Conservation (phyloP, 306 rosid species). For the Vigna radiata region DNA sequence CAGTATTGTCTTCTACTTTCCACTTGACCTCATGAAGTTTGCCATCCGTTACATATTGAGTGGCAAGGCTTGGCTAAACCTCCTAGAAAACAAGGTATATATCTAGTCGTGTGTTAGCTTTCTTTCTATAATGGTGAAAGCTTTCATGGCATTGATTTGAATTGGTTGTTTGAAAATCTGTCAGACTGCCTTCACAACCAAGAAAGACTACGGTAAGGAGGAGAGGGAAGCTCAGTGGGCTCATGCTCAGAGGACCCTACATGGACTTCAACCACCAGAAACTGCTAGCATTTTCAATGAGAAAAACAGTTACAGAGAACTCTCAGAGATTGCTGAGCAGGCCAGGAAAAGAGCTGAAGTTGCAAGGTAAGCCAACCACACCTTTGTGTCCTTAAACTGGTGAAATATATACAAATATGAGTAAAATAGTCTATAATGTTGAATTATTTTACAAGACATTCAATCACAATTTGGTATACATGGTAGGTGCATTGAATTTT, state of each 20-base stretch:
- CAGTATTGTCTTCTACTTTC: conserved; percentile 85
- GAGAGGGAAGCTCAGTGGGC: conserved; percentile 99
- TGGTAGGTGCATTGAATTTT: not conserved
- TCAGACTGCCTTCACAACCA: conserved; percentile 98
- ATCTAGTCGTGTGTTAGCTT: not conserved
- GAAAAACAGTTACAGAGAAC: conserved; percentile 90
- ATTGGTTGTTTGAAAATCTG: conserved; percentile 34
- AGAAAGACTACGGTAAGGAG: conserved; percentile 94
- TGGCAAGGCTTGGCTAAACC: conserved; percentile 95
- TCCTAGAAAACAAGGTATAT: conserved; percentile 90
- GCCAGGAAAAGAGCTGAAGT: conserved; percentile 98
- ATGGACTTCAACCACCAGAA: conserved; percentile 96
- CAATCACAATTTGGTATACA: not conserved
- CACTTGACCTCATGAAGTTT: conserved; percentile 81
- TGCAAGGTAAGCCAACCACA: conserved; percentile 71
- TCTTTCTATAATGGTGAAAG: conserved; percentile 12
- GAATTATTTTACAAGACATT: not conserved
- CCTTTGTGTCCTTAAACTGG: not conserved
- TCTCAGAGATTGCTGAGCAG: conserved; percentile 97
- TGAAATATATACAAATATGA: not conserved
- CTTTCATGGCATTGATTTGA: conserved; percentile 26
- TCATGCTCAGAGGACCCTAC: conserved; percentile 94
- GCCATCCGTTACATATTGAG: conserved; percentile 89
- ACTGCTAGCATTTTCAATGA: conserved; percentile 63
- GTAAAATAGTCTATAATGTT: not conserved